Evolutionary conservation across 345 rosid species (phyloP).

Genomic region (Ceriops tagal): DNA sequence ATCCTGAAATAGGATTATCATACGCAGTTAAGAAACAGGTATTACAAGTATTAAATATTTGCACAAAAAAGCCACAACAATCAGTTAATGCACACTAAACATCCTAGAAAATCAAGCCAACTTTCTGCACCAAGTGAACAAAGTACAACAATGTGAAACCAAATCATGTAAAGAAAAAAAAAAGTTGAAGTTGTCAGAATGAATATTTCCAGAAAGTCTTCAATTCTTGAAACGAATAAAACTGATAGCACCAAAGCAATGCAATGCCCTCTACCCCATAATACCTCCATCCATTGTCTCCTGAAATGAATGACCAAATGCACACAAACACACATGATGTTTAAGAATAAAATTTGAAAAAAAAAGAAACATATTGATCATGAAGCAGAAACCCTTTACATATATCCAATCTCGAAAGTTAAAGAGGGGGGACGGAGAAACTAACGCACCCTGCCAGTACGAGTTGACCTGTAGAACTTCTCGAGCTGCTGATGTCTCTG

Average conservation of each 20-base stretch:
- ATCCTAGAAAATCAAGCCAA: slow-evolving; percentile 4
- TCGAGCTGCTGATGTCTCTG: slow-evolving; percentile 94
- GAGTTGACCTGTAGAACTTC: slow-evolving; percentile 78
- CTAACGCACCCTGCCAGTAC: slow-evolving; percentile 59
- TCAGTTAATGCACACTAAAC: slow-evolving; percentile 4
- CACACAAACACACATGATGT: no score
- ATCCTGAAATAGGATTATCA: slow-evolving; percentile 49
- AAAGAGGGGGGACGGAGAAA: not conserved
- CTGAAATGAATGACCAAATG: no score
- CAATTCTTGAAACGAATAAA: no score
- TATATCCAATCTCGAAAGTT: not conserved
- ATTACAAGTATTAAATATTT: slow-evolving; percentile 10
- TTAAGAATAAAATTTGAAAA: not conserved
- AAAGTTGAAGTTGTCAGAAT: no score
- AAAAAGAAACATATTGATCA: not conserved
- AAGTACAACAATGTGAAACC: not conserved
- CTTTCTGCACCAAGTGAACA: not conserved
- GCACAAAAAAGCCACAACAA: not conserved
- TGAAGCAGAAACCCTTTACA: no score
- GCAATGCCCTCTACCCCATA: no score
- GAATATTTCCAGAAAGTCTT: no score
- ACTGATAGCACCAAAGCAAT: no score
- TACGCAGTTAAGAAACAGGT: slow-evolving; percentile 8
- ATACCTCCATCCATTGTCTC: no score
- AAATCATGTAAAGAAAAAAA: not conserved